These are phyloP conservation scores for Larix sibirica DNA, from an alignment of 83 land plant genomes.

Conservation along the genomic window DNA sequence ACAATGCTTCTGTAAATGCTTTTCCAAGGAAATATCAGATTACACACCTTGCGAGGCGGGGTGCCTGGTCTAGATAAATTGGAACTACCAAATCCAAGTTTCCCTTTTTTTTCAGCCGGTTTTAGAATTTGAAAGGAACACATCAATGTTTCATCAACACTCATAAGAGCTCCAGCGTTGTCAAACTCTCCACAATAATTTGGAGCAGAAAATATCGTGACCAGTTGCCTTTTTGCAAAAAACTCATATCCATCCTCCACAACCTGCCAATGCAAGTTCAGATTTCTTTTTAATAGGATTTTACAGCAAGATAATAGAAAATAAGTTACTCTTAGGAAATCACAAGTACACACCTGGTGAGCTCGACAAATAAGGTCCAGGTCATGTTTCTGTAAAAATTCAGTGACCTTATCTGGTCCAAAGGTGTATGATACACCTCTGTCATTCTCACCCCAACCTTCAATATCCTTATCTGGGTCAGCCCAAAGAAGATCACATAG, in stretches of 20 bases:
- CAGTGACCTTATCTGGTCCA: conserved; percentile 18
- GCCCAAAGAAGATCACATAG: conserved; percentile 28
- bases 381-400: conserved; percentile 23
- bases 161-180: conserved; percentile 42
- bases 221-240: conserved; percentile 39
- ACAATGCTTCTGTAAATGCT: not conserved
- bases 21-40: not conserved
- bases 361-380: conserved; percentile 25
- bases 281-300: not conserved
- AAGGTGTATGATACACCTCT: conserved; percentile 21
- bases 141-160: conserved; percentile 44
- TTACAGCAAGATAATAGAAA: not conserved
- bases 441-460: conserved; percentile 25
- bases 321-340: not conserved
- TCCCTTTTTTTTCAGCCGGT: conserved; percentile 23
- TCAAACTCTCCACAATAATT: conserved; percentile 31
- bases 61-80: conserved; percentile 23
- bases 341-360: conserved; percentile 19
- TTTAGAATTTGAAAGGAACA: conserved; percentile 30
- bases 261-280: not conserved
- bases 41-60: conserved; percentile 15
- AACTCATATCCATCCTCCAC: conserved; percentile 52
- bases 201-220: conserved; percentile 29
- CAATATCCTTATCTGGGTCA: conserved; percentile 22
- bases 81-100: conserved; percentile 17